These are phyloP conservation scores for Zygotorulaspora sp. DNA, from an alignment of 805 yeast species.

Conservation along the genomic window DNA sequence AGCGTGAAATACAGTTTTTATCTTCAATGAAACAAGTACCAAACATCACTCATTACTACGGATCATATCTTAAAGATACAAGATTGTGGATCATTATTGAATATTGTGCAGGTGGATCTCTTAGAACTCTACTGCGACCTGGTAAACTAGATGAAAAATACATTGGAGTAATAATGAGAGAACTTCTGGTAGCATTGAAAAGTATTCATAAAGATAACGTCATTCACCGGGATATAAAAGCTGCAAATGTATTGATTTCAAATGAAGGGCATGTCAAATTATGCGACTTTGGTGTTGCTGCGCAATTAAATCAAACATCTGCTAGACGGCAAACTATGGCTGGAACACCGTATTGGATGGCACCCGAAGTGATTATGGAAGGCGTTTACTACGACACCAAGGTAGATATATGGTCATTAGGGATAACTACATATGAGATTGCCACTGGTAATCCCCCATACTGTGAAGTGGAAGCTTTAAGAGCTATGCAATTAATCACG, in stretches of 20 bases:
- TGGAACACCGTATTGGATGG: constrained; percentile 98
- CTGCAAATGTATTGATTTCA: constrained; percentile 87
- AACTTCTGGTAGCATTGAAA: constrained; percentile 68
- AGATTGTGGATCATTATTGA: constrained; percentile 97
- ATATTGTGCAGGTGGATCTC: constrained; percentile 93
- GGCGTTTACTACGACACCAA: constrained; percentile 82
- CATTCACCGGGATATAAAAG: constrained; percentile 93
- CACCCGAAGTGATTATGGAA: constrained; percentile 95
- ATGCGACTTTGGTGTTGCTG: constrained; percentile 99
- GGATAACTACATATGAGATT: constrained; percentile 88
- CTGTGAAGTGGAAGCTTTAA: constrained; percentile 87
- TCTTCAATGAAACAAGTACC: constrained; percentile 78
- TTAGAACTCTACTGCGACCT: constrained; percentile 77
- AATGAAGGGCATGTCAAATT: constrained; percentile 86
- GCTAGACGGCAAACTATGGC: constrained; percentile 91
- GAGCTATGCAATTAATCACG: constrained; percentile 92
- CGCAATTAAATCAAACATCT: constrained; percentile 71
- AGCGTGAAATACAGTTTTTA: constrained; percentile 83
- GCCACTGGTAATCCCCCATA: constrained; percentile 98
- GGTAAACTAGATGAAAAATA: constrained; percentile 84
- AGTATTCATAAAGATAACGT: constrained; percentile 86
- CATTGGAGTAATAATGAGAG: constrained; percentile 80
- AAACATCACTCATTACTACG: constrained; percentile 91
- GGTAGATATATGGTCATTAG: constrained; percentile 97
- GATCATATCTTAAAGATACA: constrained; percentile 82